Conservation (phyloP, 331 rosid species). For the Acacia pycnantha region DNA sequence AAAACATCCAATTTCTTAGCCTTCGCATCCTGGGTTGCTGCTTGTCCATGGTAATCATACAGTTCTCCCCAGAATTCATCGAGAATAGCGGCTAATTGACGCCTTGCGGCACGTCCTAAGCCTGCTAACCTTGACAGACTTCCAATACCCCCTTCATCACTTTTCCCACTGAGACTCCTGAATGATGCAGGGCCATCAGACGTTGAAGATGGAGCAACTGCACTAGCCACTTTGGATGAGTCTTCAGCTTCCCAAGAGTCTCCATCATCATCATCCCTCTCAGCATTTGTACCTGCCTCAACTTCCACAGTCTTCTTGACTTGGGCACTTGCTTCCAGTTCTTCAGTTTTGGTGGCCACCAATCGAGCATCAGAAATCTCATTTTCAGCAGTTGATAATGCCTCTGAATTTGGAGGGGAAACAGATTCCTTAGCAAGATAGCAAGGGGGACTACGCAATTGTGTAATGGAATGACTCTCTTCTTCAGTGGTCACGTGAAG, state of each 20-base stretch:
- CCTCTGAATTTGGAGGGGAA: constrained; percentile 40
- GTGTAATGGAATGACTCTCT: constrained; percentile 39
- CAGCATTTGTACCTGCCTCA: constrained; percentile 53
- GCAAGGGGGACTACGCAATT: constrained; percentile 35
- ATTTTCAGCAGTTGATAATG: constrained; percentile 36
- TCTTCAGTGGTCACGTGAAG: constrained; percentile 34
- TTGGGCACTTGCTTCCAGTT: constrained; percentile 39
- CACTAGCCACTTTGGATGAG: constrained; percentile 48
- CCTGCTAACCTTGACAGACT: constrained; percentile 95
- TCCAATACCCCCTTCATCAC: constrained; percentile 89
- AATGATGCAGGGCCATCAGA: constrained; percentile 89
- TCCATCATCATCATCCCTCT: constrained; percentile 71
- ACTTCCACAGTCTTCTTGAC: constrained; percentile 53
- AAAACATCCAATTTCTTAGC: constrained; percentile 64
- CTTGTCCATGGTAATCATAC: constrained; percentile 71
- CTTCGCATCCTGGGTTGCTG: constrained; percentile 59
- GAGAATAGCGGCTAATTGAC: constrained; percentile 74
- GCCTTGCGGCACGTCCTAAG: constrained; percentile 93
- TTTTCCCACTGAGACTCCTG: constrained; percentile 81
- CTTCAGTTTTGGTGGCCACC: constrained; percentile 29
- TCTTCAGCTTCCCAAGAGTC: constrained; percentile 86
- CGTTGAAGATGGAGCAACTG: constrained; percentile 43
- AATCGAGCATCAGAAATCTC: constrained; percentile 43
- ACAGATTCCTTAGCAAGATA: constrained; percentile 38
- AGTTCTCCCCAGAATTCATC: constrained; percentile 92